Conservation (phyloP, 225 moss, liverwort and hornwort species). For the Rhytidiadelphus loreus region DNA sequence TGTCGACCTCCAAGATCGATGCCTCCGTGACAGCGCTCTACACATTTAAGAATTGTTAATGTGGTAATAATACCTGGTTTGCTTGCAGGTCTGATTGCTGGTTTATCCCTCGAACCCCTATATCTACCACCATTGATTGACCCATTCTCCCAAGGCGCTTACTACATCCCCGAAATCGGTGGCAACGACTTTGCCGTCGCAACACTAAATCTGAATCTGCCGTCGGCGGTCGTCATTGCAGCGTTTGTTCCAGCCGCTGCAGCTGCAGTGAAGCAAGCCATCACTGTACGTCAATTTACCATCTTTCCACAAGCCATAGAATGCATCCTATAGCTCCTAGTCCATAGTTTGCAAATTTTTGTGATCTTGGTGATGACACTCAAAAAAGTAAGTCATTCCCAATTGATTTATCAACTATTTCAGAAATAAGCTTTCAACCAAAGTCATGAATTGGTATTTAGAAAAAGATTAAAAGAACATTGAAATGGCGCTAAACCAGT, state of each 20-base stretch:
- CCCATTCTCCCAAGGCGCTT: conserved; percentile 13
- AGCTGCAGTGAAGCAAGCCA: conserved; percentile 14
- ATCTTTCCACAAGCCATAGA: background rate
- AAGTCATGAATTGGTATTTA: background rate
- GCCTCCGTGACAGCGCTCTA: background rate
- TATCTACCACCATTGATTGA: background rate
- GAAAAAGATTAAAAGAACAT: background rate
- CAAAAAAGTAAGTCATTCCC: background rate
- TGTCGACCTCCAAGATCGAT: background rate
- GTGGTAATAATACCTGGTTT: background rate
- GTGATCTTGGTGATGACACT: background rate
- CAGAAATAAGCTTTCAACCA: background rate
- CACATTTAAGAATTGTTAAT: background rate
- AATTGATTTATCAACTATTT: background rate
- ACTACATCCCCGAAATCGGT: conserved; percentile 28
- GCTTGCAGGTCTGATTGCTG: background rate
- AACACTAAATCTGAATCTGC: background rate
- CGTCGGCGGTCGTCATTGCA: background rate
- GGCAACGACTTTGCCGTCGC: conserved; percentile 9
- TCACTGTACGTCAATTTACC: conserved; percentile 1
- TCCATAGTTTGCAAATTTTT: background rate
- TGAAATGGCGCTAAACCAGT: background rate
- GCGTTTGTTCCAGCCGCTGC: conserved; percentile 12
- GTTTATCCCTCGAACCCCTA: background rate
- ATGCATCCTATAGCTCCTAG: no score